A percentile compares a stretch with the other conserved stretches of the same genome.
phyloP scores from a whole-genome alignment of 1,284 basidiomycete species.

The Tremellales sp. region DNA sequence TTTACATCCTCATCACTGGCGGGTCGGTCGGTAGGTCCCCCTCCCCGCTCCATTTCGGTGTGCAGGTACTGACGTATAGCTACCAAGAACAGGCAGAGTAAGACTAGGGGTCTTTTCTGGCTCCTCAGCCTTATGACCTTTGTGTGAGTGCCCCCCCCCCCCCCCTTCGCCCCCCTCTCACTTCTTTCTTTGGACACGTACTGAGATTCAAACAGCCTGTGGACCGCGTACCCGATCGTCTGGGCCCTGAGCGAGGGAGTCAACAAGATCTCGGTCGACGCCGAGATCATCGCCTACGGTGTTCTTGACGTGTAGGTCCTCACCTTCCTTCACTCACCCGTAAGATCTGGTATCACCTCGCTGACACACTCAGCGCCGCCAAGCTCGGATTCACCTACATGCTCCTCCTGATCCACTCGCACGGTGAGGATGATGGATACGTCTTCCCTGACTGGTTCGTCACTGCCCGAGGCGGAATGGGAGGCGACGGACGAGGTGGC shows the following conservation, averaged over 20 bases:
- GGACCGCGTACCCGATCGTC: conserved; percentile 41
- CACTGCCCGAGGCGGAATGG: conserved; percentile 24
- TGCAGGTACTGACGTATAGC: conserved; percentile 11
- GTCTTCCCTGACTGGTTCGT: conserved; percentile 44
- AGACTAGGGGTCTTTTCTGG: conserved; percentile 35
- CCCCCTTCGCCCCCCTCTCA: background rate
- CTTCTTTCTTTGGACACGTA: background rate
- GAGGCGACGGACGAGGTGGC: conserved; percentile 31
- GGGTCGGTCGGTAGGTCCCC: conserved; percentile 31
- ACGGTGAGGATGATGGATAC: conserved; percentile 41
- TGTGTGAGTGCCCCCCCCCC: conserved; percentile 20
- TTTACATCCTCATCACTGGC: conserved; percentile 30
- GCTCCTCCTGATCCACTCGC: conserved; percentile 40
- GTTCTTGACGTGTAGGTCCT: conserved; percentile 42
- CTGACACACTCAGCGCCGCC: conserved; percentile 21
- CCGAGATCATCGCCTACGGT: conserved; percentile 44
- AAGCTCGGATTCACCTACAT: conserved; percentile 45
- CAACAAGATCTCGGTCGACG: conserved; percentile 37
- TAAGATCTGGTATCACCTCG: background rate
- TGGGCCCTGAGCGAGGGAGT: conserved; percentile 34
- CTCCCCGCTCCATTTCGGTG: background rate
- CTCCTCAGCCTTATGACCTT: conserved; percentile 31
- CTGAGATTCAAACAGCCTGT: conserved; percentile 28
- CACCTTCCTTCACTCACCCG: background rate
- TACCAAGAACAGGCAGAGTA: conserved; percentile 23